A percentile compares a stretch with the other conserved stretches of the same genome.
phyloP scores from a whole-genome alignment of 2,329 filamentous ascomycete genomes.

The Daldinia eschscholtzii region DNA sequence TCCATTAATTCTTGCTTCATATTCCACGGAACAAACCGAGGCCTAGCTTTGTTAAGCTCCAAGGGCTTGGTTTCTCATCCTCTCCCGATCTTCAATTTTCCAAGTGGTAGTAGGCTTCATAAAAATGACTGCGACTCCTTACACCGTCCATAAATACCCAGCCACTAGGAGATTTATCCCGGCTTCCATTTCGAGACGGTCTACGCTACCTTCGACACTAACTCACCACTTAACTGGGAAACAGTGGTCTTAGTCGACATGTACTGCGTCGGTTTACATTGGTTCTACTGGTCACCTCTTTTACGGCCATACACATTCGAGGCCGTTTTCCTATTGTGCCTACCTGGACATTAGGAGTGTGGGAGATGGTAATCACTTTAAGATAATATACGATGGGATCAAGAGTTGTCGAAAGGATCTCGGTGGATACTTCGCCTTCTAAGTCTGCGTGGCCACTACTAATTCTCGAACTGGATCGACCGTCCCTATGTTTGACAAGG shows the following conservation, averaged over 20 bases:
- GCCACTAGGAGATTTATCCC: constrained; percentile 10
- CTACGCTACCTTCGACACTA: constrained; percentile 1
- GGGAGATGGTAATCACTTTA: not conserved
- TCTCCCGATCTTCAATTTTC: constrained; percentile 4
- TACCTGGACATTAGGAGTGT: not conserved
- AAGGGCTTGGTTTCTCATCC: constrained; percentile 16
- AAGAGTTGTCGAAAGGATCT: constrained; percentile 11
- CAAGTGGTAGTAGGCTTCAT: constrained; percentile 9
- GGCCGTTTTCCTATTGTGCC: not conserved
- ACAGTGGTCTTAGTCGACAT: not conserved
- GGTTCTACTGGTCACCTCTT: constrained; percentile 3
- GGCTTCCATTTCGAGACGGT: constrained; percentile 1
- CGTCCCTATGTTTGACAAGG: constrained; percentile 27
- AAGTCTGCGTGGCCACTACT: constrained; percentile 16
- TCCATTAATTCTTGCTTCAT: constrained; percentile 35
- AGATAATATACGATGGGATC: constrained; percentile 14
- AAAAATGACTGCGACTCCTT: not conserved
- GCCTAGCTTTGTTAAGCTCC: constrained; percentile 7
- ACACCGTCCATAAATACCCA: not conserved
- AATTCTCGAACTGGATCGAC: constrained; percentile 17
- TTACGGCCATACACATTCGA: not conserved
- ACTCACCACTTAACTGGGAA: not conserved
- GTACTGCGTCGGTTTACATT: constrained; percentile 4
- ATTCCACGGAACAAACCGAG: constrained; percentile 18
- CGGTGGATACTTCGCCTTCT: constrained; percentile 19